Percentiles rank a stretch among this genome's conserved stretches.
Evolutionary conservation across 1,284 basidiomycete species (phyloP).

Genomic region (Phellinidium pouzarii): DNA sequence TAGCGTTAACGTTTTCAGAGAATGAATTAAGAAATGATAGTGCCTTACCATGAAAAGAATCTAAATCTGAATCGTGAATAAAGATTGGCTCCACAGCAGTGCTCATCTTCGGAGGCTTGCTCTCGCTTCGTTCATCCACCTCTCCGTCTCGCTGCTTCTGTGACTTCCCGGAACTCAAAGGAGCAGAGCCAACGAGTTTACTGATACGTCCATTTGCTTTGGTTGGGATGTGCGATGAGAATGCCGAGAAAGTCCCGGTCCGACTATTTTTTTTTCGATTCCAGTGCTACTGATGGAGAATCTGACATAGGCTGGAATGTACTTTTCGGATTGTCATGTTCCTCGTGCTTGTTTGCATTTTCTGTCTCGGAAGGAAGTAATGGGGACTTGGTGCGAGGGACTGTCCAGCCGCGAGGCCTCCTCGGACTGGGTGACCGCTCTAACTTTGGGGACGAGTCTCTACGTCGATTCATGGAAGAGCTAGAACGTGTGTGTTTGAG

Average conservation of each 20-base stretch:
- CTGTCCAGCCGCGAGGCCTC: slow-evolving; percentile 27
- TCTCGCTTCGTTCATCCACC: not conserved
- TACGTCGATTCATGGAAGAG: slow-evolving; percentile 15
- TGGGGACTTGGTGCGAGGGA: slow-evolving; percentile 29
- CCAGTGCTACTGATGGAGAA: slow-evolving; percentile 1
- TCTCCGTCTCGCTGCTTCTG: not conserved
- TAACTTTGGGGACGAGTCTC: slow-evolving; percentile 8
- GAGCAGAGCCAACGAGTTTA: not conserved
- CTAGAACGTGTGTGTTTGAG: slow-evolving; percentile 10
- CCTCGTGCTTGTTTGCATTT: slow-evolving; percentile 20
- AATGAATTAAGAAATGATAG: not conserved
- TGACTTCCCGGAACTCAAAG: not conserved
- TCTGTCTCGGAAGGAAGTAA: slow-evolving; percentile 33
- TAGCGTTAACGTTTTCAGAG: not conserved
- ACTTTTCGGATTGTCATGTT: slow-evolving; percentile 18
- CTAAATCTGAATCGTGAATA: slow-evolving; percentile 16
- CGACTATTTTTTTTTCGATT: slow-evolving; percentile 4
- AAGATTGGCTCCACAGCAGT: slow-evolving; percentile 10
- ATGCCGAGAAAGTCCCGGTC: not conserved
- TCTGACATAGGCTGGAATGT: slow-evolving; percentile 5
- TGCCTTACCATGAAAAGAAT: slow-evolving; percentile 14
- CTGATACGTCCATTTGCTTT: not conserved
- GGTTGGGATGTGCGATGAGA: slow-evolving; percentile 1
- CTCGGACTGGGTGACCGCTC: not conserved
- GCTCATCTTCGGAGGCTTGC: slow-evolving; percentile 5